Evolutionary conservation across 2,329 filamentous ascomycete species (phyloP).

Genomic region (Alternaria triticina): DNA sequence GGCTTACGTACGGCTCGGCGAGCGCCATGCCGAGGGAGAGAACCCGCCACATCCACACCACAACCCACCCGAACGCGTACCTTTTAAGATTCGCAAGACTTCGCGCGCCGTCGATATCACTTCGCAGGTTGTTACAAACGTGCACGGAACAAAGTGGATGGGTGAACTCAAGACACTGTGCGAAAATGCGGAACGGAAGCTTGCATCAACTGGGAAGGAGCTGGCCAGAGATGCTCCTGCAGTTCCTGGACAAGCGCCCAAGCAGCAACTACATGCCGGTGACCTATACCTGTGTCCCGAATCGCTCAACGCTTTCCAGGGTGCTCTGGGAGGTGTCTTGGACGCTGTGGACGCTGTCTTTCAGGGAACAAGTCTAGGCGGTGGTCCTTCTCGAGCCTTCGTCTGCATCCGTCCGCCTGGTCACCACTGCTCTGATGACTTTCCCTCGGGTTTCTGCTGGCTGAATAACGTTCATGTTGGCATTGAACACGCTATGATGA

Average conservation of each 20-base stretch:
- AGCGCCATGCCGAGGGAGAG: constrained; percentile 73
- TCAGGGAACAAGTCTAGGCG: constrained; percentile 51
- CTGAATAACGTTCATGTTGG: constrained; percentile 98
- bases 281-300: constrained; percentile 91
- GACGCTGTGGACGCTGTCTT: constrained; percentile 92
- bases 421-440: constrained; percentile 89
- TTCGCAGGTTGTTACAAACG: constrained; percentile 81
- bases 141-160: constrained; percentile 95
- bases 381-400: constrained; percentile 77
- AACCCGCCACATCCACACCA: constrained; percentile 71
- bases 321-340: constrained; percentile 88
- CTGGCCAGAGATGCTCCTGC: constrained; percentile 61
- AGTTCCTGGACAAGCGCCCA: constrained; percentile 57
- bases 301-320: constrained; percentile 86
- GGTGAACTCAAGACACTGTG: constrained; percentile 87
- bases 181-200: constrained; percentile 75
- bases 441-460: constrained; percentile 97
- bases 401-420: constrained; percentile 92
- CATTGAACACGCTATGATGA: constrained; percentile 85
- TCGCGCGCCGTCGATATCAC: constrained; percentile 72
- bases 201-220: constrained; percentile 80
- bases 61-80: constrained; percentile 66
- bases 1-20: constrained; percentile 90
- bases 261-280: constrained; percentile 77
- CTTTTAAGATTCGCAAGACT: constrained; percentile 87